Conservation (phyloP, 169 alveolate genomes). For the Eimeria mitis region DNA sequence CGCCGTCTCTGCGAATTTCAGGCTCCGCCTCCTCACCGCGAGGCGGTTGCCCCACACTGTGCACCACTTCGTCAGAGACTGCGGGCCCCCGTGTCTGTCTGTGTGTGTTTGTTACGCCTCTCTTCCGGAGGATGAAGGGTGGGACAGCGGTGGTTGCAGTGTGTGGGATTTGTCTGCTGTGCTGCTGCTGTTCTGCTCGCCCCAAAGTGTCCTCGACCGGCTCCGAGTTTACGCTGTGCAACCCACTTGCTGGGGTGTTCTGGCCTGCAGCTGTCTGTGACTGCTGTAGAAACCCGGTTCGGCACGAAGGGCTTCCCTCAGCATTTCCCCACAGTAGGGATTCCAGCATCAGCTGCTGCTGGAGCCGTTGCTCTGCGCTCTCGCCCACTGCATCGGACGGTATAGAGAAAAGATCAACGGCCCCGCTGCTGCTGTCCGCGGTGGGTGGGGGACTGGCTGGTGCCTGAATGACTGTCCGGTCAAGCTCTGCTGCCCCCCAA, state of each 20-base stretch:
- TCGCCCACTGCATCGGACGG: neutral
- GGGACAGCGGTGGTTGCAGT: neutral
- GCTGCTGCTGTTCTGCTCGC: neutral
- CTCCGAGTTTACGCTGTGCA: neutral
- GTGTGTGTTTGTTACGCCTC: too few relatives aligned
- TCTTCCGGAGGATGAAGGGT: slow-evolving; percentile 25
- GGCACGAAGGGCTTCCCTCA: neutral
- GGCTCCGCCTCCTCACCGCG: neutral
- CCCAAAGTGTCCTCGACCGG: neutral
- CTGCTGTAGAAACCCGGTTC: neutral
- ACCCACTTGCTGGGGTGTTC: neutral
- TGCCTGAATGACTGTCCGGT: neutral
- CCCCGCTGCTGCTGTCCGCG: slow-evolving; percentile 7
- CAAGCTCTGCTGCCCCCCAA: neutral
- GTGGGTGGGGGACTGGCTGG: neutral
- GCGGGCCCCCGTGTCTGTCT: neutral
- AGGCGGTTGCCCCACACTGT: neutral
- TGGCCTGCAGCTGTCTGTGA: neutral
- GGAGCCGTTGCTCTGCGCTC: neutral
- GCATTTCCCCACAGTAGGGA: neutral
- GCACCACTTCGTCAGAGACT: neutral
- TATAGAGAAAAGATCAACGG: neutral
- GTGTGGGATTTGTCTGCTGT: neutral
- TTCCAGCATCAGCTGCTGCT: slow-evolving; percentile 56
- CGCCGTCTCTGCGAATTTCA: neutral